A percentile compares a stretch with the other conserved stretches of the same genome.
phyloP scores from a whole-genome alignment of 352 stramenopile species.

The Phytophthora brassicae region DNA sequence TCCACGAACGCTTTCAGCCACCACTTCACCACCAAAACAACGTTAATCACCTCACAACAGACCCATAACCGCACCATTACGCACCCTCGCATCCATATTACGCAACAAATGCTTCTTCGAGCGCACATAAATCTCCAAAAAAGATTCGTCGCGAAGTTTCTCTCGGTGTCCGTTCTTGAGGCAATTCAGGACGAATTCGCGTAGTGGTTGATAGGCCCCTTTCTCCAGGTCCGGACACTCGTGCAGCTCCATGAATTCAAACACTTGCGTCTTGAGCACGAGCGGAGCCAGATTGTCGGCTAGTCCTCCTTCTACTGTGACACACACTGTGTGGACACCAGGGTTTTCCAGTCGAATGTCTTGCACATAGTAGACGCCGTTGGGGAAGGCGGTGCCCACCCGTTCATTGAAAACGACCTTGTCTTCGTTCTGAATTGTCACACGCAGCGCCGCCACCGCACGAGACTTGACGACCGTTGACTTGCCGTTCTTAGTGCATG shows the following conservation, averaged over 20 bases:
- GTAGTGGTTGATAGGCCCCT: slow-evolving; percentile 61
- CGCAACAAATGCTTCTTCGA: slow-evolving; percentile 65
- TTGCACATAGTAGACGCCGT: slow-evolving; percentile 83
- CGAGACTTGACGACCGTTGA: slow-evolving; percentile 60
- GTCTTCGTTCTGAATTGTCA: slow-evolving; percentile 79
- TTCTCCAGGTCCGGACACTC: slow-evolving; percentile 55
- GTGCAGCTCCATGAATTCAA: slow-evolving; percentile 80
- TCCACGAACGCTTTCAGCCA: slow-evolving; percentile 74
- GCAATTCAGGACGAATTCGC: slow-evolving; percentile 53
- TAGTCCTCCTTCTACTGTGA: slow-evolving; percentile 58
- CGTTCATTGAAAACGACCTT: slow-evolving; percentile 73
- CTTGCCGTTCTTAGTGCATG: slow-evolving; percentile 61
- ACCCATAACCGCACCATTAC: slow-evolving; percentile 1
- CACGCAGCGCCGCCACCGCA: slow-evolving; percentile 48
- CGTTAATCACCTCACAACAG: slow-evolving; percentile 9
- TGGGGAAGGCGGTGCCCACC: slow-evolving; percentile 59
- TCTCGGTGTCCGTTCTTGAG: slow-evolving; percentile 44
- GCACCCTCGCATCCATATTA: slow-evolving; percentile 68
- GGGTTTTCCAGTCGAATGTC: slow-evolving; percentile 62
- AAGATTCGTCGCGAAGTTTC: slow-evolving; percentile 58
- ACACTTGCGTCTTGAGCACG: slow-evolving; percentile 67
- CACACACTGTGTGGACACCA: slow-evolving; percentile 63
- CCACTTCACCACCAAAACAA: slow-evolving; percentile 43
- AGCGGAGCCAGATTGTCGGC: slow-evolving; percentile 52
- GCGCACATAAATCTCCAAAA: slow-evolving; percentile 53